Conservation (phyloP, 169 alveolate genomes). For the Sarcocystis neurona region DNA sequence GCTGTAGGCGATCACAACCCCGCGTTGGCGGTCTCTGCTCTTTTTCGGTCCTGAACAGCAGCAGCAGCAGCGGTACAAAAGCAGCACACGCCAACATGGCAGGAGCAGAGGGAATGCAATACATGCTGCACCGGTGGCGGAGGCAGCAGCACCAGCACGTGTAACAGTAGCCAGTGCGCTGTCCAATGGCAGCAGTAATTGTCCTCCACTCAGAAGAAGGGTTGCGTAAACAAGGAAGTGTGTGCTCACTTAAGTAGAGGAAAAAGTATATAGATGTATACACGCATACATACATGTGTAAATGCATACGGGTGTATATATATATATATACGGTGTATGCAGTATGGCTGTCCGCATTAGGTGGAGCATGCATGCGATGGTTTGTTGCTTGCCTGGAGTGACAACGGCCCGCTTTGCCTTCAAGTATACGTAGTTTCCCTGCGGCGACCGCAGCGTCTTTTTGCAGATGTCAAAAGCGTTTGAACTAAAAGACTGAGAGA, state of each 20-base stretch:
- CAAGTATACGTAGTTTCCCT: slow-evolving; percentile 47
- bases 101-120: neutral
- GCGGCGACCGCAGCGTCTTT: slow-evolving; percentile 47
- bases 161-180: neutral
- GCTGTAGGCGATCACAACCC: slow-evolving; percentile 20
- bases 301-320: no score
- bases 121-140: neutral
- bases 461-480: neutral
- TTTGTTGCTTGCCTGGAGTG: slow-evolving; percentile 29
- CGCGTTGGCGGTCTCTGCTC: slow-evolving; percentile 37
- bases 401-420: slow-evolving; percentile 34
- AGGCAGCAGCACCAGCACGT: neutral
- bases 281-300: no score
- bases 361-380: no score
- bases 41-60: slow-evolving; percentile 34
- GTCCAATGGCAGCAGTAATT: neutral
- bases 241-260: neutral
- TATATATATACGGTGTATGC: neutral
- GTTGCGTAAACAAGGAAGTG: neutral
- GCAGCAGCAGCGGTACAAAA: neutral
- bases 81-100: neutral
- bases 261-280: neutral
- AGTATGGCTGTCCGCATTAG: neutral
- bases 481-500: neutral
- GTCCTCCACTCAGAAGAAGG: neutral